Conservation (phyloP, 495 filamentous ascomycete species). For the Elasticomyces elasticus region DNA sequence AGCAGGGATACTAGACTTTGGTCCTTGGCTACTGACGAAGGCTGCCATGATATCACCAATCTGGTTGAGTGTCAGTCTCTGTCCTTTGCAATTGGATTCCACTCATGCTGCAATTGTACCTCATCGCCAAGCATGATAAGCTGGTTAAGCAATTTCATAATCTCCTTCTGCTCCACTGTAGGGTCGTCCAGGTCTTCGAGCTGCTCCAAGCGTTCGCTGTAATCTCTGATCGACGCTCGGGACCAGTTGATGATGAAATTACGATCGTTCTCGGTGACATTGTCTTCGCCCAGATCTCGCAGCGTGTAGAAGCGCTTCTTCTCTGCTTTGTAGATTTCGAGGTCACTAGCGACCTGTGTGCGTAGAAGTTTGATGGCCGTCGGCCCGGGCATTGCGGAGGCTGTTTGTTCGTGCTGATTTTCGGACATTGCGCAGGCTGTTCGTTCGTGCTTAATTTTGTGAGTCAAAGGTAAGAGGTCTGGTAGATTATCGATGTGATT, state of each 20-base stretch:
- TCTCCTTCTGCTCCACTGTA: constrained; percentile 5
- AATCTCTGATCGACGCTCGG: constrained; percentile 1
- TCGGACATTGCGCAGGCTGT: neutral
- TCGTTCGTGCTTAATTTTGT: too few relatives aligned
- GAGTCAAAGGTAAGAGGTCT: neutral
- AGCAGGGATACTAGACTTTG: neutral
- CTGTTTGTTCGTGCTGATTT: neutral
- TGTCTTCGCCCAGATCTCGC: neutral
- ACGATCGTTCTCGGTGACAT: constrained; percentile 1
- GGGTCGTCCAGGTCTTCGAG: neutral
- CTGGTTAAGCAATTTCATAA: constrained; percentile 5
- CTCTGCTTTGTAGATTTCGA: neutral
- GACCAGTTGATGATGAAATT: constrained; percentile 9
- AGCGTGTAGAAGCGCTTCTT: constrained; percentile 1
- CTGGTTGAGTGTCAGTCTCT: neutral
- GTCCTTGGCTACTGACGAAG: neutral
- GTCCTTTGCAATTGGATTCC: too few relatives aligned
- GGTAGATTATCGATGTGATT: neutral
- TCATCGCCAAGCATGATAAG: constrained; percentile 8
- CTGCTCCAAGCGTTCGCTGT: neutral
- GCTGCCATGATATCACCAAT: neutral
- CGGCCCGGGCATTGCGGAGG: neutral
- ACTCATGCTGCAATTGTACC: neutral
- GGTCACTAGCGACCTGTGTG: neutral
- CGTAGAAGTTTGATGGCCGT: neutral